Percentiles rank a stretch among this genome's conserved stretches.
phyloP scores from a whole-genome alignment of 192 early-diverging fungal genomes.

The Spizellomyces sp. region DNA sequence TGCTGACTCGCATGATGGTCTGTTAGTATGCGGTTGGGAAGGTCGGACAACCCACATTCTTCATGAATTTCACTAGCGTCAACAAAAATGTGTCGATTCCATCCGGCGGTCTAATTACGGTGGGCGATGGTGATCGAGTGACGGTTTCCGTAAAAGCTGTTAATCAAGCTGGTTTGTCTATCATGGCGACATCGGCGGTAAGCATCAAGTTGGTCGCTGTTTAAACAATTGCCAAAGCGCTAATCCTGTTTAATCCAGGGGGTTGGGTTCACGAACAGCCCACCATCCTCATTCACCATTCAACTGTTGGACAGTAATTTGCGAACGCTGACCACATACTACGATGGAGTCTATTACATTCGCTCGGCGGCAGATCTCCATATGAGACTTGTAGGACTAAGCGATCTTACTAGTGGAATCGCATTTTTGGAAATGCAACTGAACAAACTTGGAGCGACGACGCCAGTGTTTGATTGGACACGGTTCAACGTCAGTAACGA shows the following conservation, averaged over 20 bases:
- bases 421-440: not conserved
- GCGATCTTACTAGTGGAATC: not conserved
- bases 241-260: too few species aligned
- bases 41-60: not conserved
- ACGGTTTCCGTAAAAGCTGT: not conserved
- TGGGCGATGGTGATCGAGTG: not conserved
- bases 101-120: not conserved
- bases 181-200: not conserved
- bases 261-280: not conserved
- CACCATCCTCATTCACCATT: not conserved
- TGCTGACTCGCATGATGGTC: too few species aligned
- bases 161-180: not conserved
- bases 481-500: not conserved
- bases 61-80: not conserved
- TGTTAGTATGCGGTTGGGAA: conserved; percentile 5
- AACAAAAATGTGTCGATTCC: not conserved
- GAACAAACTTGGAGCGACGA: not conserved
- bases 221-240: too few species aligned
- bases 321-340: not conserved
- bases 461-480: not conserved
- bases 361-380: not conserved
- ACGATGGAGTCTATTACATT: not conserved
- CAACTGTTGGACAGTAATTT: not conserved
- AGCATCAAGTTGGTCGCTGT: too few species aligned
- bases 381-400: not conserved